A percentile compares a stretch with the other conserved stretches of the same genome.
These are phyloP conservation scores for Aphanomyces stellatus DNA, from an alignment of 352 stramenopile genomes.

Conservation along the genomic window DNA sequence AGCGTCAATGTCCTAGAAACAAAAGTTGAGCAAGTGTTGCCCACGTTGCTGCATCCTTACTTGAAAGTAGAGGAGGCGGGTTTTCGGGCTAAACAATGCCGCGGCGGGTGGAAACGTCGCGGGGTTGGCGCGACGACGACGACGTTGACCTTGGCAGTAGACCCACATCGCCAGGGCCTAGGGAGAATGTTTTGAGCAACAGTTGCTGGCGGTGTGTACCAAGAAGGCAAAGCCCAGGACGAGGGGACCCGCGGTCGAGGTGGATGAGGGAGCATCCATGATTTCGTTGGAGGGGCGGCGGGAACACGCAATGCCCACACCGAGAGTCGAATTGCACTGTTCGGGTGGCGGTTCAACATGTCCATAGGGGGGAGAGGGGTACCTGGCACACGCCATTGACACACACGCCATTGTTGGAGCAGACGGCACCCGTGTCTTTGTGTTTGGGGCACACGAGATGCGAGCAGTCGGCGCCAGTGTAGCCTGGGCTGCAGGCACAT, in stretches of 20 bases:
- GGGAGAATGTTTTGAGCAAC: no score
- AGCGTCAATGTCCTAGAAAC: not conserved
- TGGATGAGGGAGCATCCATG: no score
- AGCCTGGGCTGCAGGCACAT: slow-evolving; percentile 27
- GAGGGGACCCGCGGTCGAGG: no score
- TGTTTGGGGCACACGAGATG: not conserved
- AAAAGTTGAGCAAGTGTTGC: not conserved
- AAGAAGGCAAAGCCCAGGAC: no score
- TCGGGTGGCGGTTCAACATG: not conserved
- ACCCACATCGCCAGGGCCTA: no score
- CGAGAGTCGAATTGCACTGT: not conserved
- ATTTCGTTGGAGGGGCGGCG: no score
- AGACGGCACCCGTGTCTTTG: not conserved
- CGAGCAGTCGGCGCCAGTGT: slow-evolving; percentile 49
- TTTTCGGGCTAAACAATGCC: not conserved
- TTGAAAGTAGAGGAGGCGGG: not conserved
- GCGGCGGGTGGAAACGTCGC: no score
- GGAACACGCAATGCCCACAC: not conserved
- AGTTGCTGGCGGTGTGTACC: no score
- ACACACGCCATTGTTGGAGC: not conserved
- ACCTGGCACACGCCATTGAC: not conserved
- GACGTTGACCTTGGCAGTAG: no score
- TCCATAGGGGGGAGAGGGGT: not conserved
- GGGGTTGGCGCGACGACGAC: no score
- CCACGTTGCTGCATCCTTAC: not conserved